Base-by-base conservation (phyloP, 2,329 filamentous ascomycete species). In the Pseudogymnoascus sp. region DNA sequence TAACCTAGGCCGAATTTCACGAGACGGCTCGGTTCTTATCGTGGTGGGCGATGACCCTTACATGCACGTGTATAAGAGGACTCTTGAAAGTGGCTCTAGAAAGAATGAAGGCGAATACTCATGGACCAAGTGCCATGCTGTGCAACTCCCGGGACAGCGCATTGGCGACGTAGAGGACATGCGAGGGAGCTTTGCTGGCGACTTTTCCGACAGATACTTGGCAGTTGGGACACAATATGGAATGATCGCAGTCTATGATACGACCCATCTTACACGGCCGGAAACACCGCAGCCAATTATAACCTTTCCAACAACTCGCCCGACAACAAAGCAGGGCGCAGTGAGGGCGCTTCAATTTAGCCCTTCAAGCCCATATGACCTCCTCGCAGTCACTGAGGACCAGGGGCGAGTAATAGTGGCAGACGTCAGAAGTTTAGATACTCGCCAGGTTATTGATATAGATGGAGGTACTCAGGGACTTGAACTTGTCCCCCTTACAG, bases 371-470 rank as follows among this genome's bases (percentile, higher is more conserved):
- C 91, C 92, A 0, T 93, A 88, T 79, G 93, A 97, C 71, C 83
- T 99, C 15, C 78, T 99, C 41, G 89, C 95, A 5, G 97, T 94
- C 92, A 90, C 92, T 7, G 94, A 99, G 74, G 90, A 96, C 69
- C 87, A 90, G 65, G 89, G 88, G 3, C 81, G 86, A 62, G 80
- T 92, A 13, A 90, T 89, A 38, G 79, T 93, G 39, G 88, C 88
- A 4, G 90, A 94, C 73, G 76, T 90, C 59, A 82, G 90, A 31
- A 83, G 79, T 67, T 84, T 86, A 21, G 86, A 91, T 65, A 78
- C 84, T 60, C 84, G 87, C 51, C 90, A 94, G 71, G 81, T 89
- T 33, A 78, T 94, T 31, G 77, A 82, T 29, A 79, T 93, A 42
- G 82, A 86, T 66, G 78, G 79, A 12, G 79, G 84, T 60, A 80